Base-by-base conservation (phyloP, 257 asterid species). In the Nyctanthes arbortristis region DNA sequence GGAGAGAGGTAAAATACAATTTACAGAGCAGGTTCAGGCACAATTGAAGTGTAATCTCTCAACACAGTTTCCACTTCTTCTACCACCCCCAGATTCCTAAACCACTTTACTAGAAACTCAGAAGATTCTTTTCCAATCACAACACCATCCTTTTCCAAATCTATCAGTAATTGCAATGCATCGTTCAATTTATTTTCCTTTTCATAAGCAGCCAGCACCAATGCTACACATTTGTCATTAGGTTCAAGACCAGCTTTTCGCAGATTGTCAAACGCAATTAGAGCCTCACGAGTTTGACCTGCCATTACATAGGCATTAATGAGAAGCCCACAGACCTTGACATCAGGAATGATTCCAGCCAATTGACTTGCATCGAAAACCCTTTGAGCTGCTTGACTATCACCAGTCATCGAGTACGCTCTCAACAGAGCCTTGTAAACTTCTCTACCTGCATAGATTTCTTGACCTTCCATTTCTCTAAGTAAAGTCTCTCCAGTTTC, bases 391-490 rank as follows among this genome's bases (percentile, higher is more conserved):
- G 96, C 96, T 70, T 34, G 31, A 72, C 83, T 73, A 66, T 91
- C 89, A 4, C 98, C 96, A 5, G 25, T 37, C 96, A 87, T 87
- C 1, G 98, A 93, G 77, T 88, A 91, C 4, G 90, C 83, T 82
- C 97, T 79, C 55, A 93, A 73, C n/a, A 93, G 67, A 1, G 99
- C 97, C 67, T 93, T 93, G 57, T 87, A 91, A 36, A 93, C 94
- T 87, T 93, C 99, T 69, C 85, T 83, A 29, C 87, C 94, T 0
- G 97, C 97, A 39, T 84, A 83, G 18, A 77, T 68, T 43, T 88
- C 91, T 78, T 72, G 83, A 20, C 79, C 83, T 64, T 87, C 95
- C 94, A 89, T 87, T 82, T 88, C 98, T 69, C 52, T 76, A 1
- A 93, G 74, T 79, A 91, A 39, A 16, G 33, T 63, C 75, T 93